Evolutionary conservation across 805 yeast genomes (phyloP), one percentile per base, ranked within the genome.

Genomic region (Wickerhamiella siamensis): DNA sequence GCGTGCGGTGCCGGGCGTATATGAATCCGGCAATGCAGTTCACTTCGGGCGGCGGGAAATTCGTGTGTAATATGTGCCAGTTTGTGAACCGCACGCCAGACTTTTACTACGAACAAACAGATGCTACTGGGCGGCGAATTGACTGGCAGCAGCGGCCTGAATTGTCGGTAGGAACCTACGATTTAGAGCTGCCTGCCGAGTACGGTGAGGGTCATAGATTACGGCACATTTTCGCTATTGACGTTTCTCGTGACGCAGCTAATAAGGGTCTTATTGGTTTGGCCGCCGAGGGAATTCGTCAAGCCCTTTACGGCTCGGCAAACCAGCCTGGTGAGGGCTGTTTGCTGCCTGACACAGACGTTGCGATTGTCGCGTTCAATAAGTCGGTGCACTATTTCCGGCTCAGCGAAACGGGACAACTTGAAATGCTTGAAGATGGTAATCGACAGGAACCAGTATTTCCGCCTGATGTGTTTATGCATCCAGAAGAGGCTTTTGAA

Each of bases 1-100:
- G 99, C 62, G 72, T 75, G 50, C 77, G 97, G 47, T 91, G 99
- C 63, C 74, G 95, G 43, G 74, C 95, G 1, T 91, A 86, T 59
- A 69, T 86, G 47, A 91, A 88, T 57, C 93, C 96, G 3, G 72
- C 77, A 16, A 79, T 82, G 76, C 77, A 72, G 46, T 77, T 74
- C 49, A 64, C 69, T 41, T 68, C 74, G 4, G 70, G 69, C 42
- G 77, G 77, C 21, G 72, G 76, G 34, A 65, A 63, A 43, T 81
- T 83, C 60, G 67, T 74, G 10, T 91, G 98, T 66, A 88, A 88
- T 60, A 72, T 91, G 54, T 91, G 98, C 63, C 76, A 75, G 47
- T 81, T 80, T 51, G 72, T 83, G 41, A 80, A 79, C 54, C 64
- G 67, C 4, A 74, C 80, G 14, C 83, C 94, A 0, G 57, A 59